Conservation (phyloP, 306 rosid species). For the Trifolium dubium region DNA sequence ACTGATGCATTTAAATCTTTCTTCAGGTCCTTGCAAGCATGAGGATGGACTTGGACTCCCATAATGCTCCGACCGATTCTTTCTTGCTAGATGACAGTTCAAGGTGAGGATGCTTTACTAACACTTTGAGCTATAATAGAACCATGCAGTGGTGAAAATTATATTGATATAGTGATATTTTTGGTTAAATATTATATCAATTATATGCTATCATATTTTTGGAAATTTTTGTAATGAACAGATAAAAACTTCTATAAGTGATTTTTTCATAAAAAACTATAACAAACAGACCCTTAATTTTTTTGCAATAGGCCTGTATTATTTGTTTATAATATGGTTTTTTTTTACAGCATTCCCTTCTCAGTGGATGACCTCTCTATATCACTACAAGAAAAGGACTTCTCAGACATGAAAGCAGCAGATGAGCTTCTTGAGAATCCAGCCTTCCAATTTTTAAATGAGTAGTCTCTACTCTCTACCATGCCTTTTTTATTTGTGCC, state of each 20-base stretch:
- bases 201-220: too few relatives aligned
- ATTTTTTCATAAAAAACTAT: too few relatives aligned
- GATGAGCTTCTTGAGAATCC: slow-evolving; percentile 84
- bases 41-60: slow-evolving; percentile 98
- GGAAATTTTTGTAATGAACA: too few relatives aligned
- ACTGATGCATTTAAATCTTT: slow-evolving; percentile 36
- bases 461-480: slow-evolving; percentile 58
- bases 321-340: background rate
- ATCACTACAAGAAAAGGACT: slow-evolving; percentile 80
- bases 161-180: background rate
- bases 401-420: slow-evolving; percentile 80
- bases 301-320: slow-evolving; percentile 2
- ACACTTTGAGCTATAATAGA: slow-evolving; percentile 25
- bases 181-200: background rate
- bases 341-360: slow-evolving; percentile 82
- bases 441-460: slow-evolving; percentile 87
- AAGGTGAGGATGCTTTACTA: slow-evolving; percentile 61
- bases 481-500: slow-evolving; percentile 41
- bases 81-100: slow-evolving; percentile 97
- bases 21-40: slow-evolving; percentile 90
- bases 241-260: background rate
- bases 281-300: background rate
- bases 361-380: slow-evolving; percentile 94
- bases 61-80: slow-evolving; percentile 81
- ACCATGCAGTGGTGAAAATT: background rate